phyloP scores from a whole-genome alignment of 2,329 filamentous ascomycete species.

The Stagonosporopsis rhizophila region DNA sequence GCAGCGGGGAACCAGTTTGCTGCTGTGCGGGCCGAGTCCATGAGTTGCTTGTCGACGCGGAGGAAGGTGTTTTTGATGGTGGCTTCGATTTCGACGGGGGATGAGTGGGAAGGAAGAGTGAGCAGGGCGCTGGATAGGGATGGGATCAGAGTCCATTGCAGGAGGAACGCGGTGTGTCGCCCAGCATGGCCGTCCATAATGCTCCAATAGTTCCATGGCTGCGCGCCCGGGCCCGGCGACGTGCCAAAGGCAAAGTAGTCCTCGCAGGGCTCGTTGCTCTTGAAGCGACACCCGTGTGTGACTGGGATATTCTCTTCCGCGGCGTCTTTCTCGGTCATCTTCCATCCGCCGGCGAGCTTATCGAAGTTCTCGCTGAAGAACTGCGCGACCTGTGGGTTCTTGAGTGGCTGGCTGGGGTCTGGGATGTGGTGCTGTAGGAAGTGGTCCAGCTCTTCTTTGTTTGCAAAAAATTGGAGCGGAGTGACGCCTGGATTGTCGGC shows the following conservation, averaged over 20 bases:
- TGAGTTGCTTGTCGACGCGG: conserved; percentile 65
- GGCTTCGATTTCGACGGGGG: conserved; percentile 58
- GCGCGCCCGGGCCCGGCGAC: conserved; percentile 35
- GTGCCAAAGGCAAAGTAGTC: conserved; percentile 43
- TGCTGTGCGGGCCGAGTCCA: conserved; percentile 47
- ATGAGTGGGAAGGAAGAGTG: conserved; percentile 36
- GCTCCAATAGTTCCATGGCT: conserved; percentile 50
- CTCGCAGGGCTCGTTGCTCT: conserved; percentile 44
- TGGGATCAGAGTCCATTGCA: conserved; percentile 54
- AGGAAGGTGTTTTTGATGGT: conserved; percentile 66
- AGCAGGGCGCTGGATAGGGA: conserved; percentile 51
- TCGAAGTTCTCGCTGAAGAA: conserved; percentile 37
- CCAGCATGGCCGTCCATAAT: conserved; percentile 62
- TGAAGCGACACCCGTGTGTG: conserved; percentile 42
- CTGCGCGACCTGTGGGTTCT: conserved; percentile 28
- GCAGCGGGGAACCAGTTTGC: conserved; percentile 50
- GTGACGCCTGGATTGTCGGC: conserved; percentile 23
- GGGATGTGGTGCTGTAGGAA: conserved; percentile 35
- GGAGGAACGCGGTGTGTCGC: conserved; percentile 50
- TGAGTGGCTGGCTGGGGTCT: conserved; percentile 27
- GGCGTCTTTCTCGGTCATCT: conserved; percentile 36
- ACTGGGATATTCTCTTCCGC: conserved; percentile 35
- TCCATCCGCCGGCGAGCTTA: conserved; percentile 37
- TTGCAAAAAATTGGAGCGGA: conserved; percentile 37
- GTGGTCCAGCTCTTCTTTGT: conserved; percentile 39